Percentiles rank a stretch among this genome's conserved stretches.
Conservation (phyloP, 352 stramenopile species). For the Phytophthora pluvialis region DNA sequence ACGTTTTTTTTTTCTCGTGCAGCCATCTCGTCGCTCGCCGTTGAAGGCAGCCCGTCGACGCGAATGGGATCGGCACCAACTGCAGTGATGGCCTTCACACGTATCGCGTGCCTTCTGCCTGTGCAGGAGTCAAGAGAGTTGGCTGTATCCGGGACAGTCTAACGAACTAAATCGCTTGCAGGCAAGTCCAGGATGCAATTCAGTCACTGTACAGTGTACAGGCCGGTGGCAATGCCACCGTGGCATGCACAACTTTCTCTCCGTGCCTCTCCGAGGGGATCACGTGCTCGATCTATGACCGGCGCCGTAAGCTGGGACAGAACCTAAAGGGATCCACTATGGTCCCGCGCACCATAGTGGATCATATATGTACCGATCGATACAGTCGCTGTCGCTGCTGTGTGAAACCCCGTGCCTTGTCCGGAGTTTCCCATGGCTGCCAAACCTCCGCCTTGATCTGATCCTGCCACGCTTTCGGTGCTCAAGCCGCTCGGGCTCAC, state of each 20-base stretch:
- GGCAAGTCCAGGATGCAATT: slow-evolving; percentile 18
- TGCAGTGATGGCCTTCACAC: neutral
- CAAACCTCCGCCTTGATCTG: slow-evolving; percentile 17
- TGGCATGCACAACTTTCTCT: neutral
- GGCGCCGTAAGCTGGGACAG: slow-evolving; percentile 31
- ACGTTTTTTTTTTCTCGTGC: neutral
- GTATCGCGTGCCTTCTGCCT: slow-evolving; percentile 3
- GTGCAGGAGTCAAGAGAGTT: neutral
- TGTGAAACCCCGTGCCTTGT: neutral
- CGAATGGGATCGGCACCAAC: neutral
- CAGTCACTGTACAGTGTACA: slow-evolving; percentile 8
- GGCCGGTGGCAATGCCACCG: no score
- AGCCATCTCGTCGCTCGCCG: neutral
- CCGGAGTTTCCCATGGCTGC: slow-evolving; percentile 10
- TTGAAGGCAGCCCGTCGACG: neutral
- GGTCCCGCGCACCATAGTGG: neutral
- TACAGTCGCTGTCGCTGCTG: no score
- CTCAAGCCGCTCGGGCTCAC: slow-evolving; percentile 15
- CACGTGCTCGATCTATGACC: slow-evolving; percentile 15
- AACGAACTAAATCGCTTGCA: neutral
- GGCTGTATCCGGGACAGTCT: slow-evolving; percentile 1
- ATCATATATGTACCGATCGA: no score
- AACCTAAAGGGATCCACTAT: slow-evolving; percentile 1
- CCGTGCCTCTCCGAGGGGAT: slow-evolving; percentile 8
- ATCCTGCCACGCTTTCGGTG: slow-evolving; percentile 20